Conservation (phyloP, 2,329 filamentous ascomycete species). For the Calonectria naviculata region DNA sequence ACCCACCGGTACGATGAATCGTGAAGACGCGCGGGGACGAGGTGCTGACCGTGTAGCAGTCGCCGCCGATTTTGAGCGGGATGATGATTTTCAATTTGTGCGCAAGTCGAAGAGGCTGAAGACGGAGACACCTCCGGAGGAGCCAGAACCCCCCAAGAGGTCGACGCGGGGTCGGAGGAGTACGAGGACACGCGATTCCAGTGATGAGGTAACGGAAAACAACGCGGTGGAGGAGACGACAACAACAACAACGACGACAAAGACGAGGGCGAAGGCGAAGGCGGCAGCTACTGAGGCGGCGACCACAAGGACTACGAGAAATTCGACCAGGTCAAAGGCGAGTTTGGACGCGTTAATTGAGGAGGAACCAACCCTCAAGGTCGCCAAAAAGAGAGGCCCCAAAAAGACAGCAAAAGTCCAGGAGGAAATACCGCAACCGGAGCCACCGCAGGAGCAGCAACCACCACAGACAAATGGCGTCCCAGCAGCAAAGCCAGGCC, state of each 20-base stretch:
- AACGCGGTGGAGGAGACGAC: slow-evolving; percentile 35
- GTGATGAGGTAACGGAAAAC: slow-evolving; percentile 44
- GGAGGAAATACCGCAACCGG: slow-evolving; percentile 41
- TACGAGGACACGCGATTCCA: slow-evolving; percentile 47
- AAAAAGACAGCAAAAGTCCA: slow-evolving; percentile 59
- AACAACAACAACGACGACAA: slow-evolving; percentile 24
- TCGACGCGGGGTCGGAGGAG: slow-evolving; percentile 44
- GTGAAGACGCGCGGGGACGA: slow-evolving; percentile 21
- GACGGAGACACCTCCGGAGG: slow-evolving; percentile 59
- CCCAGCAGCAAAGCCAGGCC: slow-evolving; percentile 30
- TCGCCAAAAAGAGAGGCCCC: slow-evolving; percentile 52
- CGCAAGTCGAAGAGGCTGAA: slow-evolving; percentile 75
- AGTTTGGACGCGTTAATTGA: slow-evolving; percentile 52
- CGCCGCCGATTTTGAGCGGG: slow-evolving; percentile 70
- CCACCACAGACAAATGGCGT: slow-evolving; percentile 42
- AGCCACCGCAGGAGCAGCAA: slow-evolving; percentile 44
- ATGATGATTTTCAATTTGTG: slow-evolving; percentile 82
- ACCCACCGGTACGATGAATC: slow-evolving; percentile 65
- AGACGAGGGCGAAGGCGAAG: slow-evolving; percentile 27
- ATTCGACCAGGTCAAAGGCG: slow-evolving; percentile 52
- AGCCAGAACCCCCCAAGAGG: slow-evolving; percentile 57
- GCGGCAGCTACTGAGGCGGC: slow-evolving; percentile 24
- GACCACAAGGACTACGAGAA: slow-evolving; percentile 35
- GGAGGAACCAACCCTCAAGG: slow-evolving; percentile 49
- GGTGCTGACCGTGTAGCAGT: slow-evolving; percentile 43